phyloP scores from a whole-genome alignment of 164 flowering plant species.

The Magnolia officinalis region DNA sequence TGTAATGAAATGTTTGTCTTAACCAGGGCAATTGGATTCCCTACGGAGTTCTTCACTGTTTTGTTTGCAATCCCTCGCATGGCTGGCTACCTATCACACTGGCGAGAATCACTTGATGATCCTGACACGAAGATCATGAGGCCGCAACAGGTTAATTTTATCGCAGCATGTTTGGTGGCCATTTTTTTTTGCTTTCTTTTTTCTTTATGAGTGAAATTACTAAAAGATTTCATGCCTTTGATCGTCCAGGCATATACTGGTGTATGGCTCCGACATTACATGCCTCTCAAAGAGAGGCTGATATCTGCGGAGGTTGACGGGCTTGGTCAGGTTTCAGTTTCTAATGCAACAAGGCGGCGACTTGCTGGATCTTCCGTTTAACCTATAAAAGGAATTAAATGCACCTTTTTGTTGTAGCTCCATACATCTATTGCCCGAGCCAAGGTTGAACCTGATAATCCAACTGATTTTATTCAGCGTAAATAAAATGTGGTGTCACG shows the following conservation, averaged over 20 bases:
- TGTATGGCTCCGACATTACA: slow-evolving; percentile 64
- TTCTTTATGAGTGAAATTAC: neutral
- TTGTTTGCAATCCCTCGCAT: slow-evolving; percentile 96
- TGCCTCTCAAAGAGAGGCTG: slow-evolving; percentile 45
- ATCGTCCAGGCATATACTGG: slow-evolving; percentile 59
- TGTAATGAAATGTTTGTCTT: neutral
- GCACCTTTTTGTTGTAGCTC: neutral
- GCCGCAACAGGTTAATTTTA: slow-evolving; percentile 73
- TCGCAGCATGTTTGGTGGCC: neutral
- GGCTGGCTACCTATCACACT: slow-evolving; percentile 96
- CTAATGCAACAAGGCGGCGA: slow-evolving; percentile 72
- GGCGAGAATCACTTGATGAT: slow-evolving; percentile 97
- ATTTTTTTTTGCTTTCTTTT: neutral
- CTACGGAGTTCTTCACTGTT: slow-evolving; percentile 92
- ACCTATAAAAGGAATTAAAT: too few species aligned
- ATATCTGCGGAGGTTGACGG: slow-evolving; percentile 33
- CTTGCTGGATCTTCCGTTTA: slow-evolving; percentile 39
- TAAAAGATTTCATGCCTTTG: neutral
- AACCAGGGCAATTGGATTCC: slow-evolving; percentile 97
- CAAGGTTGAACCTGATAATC: neutral
- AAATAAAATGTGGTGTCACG: too few species aligned
- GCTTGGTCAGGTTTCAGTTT: slow-evolving; percentile 56
- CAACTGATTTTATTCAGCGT: too few species aligned
- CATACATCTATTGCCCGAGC: neutral
- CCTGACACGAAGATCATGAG: slow-evolving; percentile 99